Conservation (phyloP, 192 early-diverging fungal species). For the Coemansia sp. region DNA sequence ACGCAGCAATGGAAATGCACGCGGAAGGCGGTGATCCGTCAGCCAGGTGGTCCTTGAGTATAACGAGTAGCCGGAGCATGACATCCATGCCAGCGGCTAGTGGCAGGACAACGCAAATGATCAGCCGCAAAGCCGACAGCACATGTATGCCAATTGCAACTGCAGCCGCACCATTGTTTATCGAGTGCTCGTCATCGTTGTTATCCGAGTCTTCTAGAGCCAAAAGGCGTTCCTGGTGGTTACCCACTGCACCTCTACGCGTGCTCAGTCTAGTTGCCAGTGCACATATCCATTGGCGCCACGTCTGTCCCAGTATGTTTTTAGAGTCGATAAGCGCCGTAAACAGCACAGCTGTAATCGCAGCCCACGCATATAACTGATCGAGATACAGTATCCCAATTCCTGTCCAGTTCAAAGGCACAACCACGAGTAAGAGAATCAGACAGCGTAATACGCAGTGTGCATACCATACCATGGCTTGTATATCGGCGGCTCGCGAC, state of each 20-base stretch:
- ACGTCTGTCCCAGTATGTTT: slow-evolving; percentile 18
- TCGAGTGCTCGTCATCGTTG: background rate
- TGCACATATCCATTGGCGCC: slow-evolving; percentile 11
- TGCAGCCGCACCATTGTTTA: background rate
- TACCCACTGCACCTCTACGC: background rate
- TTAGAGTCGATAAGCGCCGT: slow-evolving; percentile 35
- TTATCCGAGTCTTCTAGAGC: background rate
- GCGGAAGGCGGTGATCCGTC: slow-evolving; percentile 42
- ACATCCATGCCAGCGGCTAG: slow-evolving; percentile 35
- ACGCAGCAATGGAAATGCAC: slow-evolving; percentile 32
- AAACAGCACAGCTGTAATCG: slow-evolving; percentile 23
- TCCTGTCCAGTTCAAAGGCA: slow-evolving; percentile 28
- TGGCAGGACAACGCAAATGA: slow-evolving; percentile 26
- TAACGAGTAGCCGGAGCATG: slow-evolving; percentile 41
- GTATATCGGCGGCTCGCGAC: slow-evolving; percentile 24
- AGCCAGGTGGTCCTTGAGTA: slow-evolving; percentile 47
- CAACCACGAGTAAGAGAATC: slow-evolving; percentile 32
- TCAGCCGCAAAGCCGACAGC: slow-evolving; percentile 21
- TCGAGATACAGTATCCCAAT: slow-evolving; percentile 49
- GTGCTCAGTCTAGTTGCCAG: background rate
- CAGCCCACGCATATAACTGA: slow-evolving; percentile 34
- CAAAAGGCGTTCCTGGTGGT: slow-evolving; percentile 22
- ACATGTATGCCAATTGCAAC: background rate
- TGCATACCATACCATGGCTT: slow-evolving; percentile 36
- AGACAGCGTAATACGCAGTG: slow-evolving; percentile 34